Conservation (phyloP, 192 early-diverging fungal species). For the Phlyctochytrium arcticum region DNA sequence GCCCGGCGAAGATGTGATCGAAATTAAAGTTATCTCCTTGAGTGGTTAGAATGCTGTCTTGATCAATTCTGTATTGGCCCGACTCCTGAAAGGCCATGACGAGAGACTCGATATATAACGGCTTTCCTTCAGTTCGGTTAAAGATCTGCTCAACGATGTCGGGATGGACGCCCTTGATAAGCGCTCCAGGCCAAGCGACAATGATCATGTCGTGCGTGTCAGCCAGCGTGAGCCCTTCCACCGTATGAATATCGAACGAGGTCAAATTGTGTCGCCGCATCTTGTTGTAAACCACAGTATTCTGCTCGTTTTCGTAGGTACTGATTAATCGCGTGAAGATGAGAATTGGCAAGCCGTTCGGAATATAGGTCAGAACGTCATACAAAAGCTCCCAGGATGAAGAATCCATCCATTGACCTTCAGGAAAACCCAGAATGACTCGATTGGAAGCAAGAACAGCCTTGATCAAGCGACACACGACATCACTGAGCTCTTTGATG, state of each 20-base stretch:
- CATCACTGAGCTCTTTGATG: slow-evolving; percentile 39
- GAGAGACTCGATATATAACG: slow-evolving; percentile 41
- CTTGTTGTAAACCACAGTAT: slow-evolving; percentile 1
- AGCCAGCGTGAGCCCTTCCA: slow-evolving; percentile 32
- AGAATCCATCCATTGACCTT: slow-evolving; percentile 47
- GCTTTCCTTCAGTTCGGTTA: slow-evolving; percentile 47
- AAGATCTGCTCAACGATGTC: slow-evolving; percentile 37
- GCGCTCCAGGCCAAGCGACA: slow-evolving; percentile 25
- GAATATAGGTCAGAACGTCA: slow-evolving; percentile 30
- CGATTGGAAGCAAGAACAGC: slow-evolving; percentile 29
- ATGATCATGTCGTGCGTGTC: slow-evolving; percentile 43
- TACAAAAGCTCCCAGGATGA: slow-evolving; percentile 42
- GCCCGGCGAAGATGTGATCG: slow-evolving; percentile 39
- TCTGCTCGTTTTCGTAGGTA: slow-evolving; percentile 37
- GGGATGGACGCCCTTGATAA: slow-evolving; percentile 26
- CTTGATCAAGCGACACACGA: slow-evolving; percentile 31
- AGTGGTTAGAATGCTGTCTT: slow-evolving; percentile 24
- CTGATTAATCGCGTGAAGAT: slow-evolving; percentile 39
- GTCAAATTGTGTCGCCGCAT: slow-evolving; percentile 28
- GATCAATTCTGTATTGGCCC: slow-evolving; percentile 32
- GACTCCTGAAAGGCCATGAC: slow-evolving; percentile 45
- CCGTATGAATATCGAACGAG: neutral
- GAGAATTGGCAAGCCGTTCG: slow-evolving; percentile 16
- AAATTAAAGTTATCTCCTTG: slow-evolving; percentile 40
- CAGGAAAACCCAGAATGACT: slow-evolving; percentile 37